Base-by-base conservation (phyloP, 2,329 filamentous ascomycete species). In the Nemania sp. region DNA sequence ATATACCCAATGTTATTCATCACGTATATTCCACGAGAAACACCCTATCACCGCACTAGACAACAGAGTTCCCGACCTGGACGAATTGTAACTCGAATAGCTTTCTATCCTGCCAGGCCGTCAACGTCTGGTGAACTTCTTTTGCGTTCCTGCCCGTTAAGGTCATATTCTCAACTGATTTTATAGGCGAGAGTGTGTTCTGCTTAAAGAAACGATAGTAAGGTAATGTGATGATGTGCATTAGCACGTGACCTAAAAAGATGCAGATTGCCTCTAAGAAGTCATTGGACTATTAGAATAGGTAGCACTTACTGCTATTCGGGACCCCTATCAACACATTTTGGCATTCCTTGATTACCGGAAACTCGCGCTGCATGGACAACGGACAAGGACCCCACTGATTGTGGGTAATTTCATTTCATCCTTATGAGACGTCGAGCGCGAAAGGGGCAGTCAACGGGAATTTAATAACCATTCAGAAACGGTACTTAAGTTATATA, bases 151-250 rank as follows among this genome's bases (percentile, higher is more conserved):
- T 41, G 38, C 11, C 15, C 15, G 11, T 18, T 41, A 7, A 11
- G 3, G 15, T 41, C 5, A 41, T 58, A 13, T 69, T 68, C 2
- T 69, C 64, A 24, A 76, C 73, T 11, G 72, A 47, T 15, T 70
- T 64, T 15, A 76, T 72, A 6, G 73, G 72, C 3, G 73, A 51
- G 10, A 76, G 61, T 1, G 72, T 76, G 52, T 76, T 76, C 24
- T 76, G 73, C 8, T 72, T 68, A 56, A 73, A 75, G 45, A 75
- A 76, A 5, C 74, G 68, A 52, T 76, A 74, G 43, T 76, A 75
- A 1, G 74, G 73, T 1, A 76, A 67, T 1, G 73, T 76, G 32
- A 75, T n/a, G n/a, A 73, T 57, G 27, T 67, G 43, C 52, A 70
- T 64, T 13, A 56, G 29, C 20, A 35, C 32, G 15, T 57, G 51